These are phyloP conservation scores for Davidsoniella australis DNA, from an alignment of 2,329 filamentous ascomycete species.

Conservation along the genomic window DNA sequence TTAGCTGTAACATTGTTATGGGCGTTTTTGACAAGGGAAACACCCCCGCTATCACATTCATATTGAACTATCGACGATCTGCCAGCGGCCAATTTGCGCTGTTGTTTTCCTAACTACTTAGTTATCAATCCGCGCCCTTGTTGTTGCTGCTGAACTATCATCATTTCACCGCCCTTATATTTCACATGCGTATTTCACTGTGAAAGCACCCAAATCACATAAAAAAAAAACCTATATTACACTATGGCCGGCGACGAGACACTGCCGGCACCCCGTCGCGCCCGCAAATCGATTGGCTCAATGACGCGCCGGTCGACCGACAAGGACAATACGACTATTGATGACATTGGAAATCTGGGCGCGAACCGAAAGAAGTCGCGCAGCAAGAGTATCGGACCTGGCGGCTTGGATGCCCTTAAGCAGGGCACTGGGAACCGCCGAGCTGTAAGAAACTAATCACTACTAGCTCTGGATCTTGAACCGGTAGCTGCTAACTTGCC, in stretches of 20 bases:
- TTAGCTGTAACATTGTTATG: background rate
- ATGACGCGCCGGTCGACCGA: conserved; percentile 33
- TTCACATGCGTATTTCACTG: background rate
- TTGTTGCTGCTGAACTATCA: background rate
- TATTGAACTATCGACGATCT: too few species aligned
- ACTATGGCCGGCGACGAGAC: conserved; percentile 19
- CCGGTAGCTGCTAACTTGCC: background rate
- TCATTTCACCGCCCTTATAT: background rate
- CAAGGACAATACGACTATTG: conserved; percentile 64
- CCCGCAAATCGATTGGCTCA: conserved; percentile 55
- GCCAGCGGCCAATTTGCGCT: too few species aligned
- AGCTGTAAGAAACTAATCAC: conserved; percentile 39
- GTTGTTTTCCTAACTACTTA: too few species aligned
- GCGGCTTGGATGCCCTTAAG: conserved; percentile 69
- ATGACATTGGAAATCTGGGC: conserved; percentile 37
- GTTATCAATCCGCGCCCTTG: too few species aligned
- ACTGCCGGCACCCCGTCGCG: conserved; percentile 37
- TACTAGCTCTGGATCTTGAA: background rate
- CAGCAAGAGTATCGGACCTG: conserved; percentile 92
- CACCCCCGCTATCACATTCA: too few species aligned
- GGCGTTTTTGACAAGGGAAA: too few species aligned
- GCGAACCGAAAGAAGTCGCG: conserved; percentile 53
- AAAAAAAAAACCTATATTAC: background rate
- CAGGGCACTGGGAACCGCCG: conserved; percentile 59
- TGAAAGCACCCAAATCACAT: background rate